Evolutionary conservation across 345 rosid genomes (phyloP).

Genomic region (Kandelia obovata): DNA sequence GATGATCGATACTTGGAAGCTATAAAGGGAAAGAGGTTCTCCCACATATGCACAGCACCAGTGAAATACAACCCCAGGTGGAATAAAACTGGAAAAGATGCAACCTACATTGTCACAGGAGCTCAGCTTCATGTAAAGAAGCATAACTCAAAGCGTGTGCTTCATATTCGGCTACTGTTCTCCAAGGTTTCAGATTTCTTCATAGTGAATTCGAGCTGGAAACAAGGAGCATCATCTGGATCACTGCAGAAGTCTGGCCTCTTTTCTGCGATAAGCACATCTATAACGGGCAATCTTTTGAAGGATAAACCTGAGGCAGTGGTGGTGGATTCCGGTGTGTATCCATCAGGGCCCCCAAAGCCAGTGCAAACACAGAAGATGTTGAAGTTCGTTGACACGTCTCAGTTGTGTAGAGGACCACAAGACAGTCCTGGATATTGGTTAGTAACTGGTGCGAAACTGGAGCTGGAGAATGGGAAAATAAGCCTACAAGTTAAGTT

Average conservation of each 20-base stretch:
- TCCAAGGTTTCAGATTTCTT: constrained; percentile 47
- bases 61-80: constrained; percentile 59
- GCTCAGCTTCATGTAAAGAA: constrained; percentile 74
- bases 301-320: constrained; percentile 36
- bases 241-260: constrained; percentile 66
- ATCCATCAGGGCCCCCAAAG: constrained; percentile 81
- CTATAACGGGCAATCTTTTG: constrained; percentile 39
- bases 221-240: constrained; percentile 33
- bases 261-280: constrained; percentile 62
- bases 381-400: constrained; percentile 62
- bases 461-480: constrained; percentile 71
- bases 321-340: constrained; percentile 74
- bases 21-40: constrained; percentile 51
- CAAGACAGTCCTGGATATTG: constrained; percentile 90
- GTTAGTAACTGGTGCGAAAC: constrained; percentile 76
- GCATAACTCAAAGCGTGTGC: constrained; percentile 59
- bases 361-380: constrained; percentile 67
- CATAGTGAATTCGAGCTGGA: constrained; percentile 59
- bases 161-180: constrained; percentile 70
- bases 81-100: constrained; percentile 32
- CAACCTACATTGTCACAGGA: constrained; percentile 79
- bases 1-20: constrained; percentile 52
- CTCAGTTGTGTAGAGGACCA: constrained; percentile 75
- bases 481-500: constrained; percentile 75
- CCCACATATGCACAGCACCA: constrained; percentile 72